phyloP scores from a whole-genome alignment of 2,329 filamentous ascomycete genomes.

The Colletotrichum eleusines region DNA sequence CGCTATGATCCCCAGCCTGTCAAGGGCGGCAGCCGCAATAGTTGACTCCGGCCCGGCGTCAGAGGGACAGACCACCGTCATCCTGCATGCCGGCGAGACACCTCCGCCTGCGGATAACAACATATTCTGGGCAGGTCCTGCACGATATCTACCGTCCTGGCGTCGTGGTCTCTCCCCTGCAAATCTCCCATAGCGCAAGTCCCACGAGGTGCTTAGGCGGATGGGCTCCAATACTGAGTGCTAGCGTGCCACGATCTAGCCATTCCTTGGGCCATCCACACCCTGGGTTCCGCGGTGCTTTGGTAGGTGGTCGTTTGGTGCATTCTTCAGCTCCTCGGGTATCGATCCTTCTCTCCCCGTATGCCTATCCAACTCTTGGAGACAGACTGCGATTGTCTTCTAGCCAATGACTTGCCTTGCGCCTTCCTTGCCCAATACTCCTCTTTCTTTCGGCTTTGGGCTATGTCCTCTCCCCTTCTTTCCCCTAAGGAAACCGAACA shows the following conservation, averaged over 20 bases:
- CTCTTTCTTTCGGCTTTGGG: conserved; percentile 93
- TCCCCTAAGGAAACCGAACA: conserved; percentile 89
- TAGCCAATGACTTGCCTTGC: conserved; percentile 84
- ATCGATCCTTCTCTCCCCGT: conserved; percentile 31
- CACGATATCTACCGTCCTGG: neutral
- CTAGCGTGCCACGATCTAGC: conserved; percentile 20
- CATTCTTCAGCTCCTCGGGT: conserved; percentile 28
- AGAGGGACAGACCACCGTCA: neutral
- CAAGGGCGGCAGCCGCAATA: neutral
- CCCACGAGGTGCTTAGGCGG: neutral
- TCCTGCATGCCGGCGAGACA: neutral
- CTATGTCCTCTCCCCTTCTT: conserved; percentile 93
- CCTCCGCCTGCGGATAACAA: neutral
- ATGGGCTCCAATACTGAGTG: conserved; percentile 8
- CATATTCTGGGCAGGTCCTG: conserved; percentile 6
- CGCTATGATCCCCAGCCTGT: neutral
- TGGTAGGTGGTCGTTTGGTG: conserved; percentile 6
- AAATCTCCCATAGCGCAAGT: conserved; percentile 1
- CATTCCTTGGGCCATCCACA: conserved; percentile 8
- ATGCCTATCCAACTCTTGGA: conserved; percentile 31
- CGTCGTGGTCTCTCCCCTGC: conserved; percentile 12
- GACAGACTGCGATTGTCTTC: conserved; percentile 13
- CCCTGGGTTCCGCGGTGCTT: conserved; percentile 4
- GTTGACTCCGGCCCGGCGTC: neutral
- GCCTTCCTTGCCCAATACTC: conserved; percentile 94